A percentile compares a stretch with the other conserved stretches of the same genome.
These are phyloP conservation scores for Hyaloscypha bicolor DNA, from an alignment of 495 filamentous ascomycete species.

Conservation along the genomic window DNA sequence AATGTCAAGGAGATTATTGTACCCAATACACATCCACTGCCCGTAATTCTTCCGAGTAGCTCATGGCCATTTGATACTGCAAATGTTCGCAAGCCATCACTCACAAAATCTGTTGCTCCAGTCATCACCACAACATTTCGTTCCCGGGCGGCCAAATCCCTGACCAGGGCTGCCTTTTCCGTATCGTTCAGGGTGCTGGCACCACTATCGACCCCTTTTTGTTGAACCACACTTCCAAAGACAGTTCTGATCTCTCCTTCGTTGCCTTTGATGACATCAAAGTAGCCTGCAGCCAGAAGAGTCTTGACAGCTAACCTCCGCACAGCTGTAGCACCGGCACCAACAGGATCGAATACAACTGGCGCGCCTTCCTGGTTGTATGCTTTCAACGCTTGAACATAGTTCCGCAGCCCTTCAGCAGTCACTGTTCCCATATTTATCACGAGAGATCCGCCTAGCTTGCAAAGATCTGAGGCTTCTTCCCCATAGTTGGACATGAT, in stretches of 20 bases:
- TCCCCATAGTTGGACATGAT: conserved; percentile 91
- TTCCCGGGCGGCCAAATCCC: conserved; percentile 65
- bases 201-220: conserved; percentile 87
- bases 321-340: conserved; percentile 78
- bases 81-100: conserved; percentile 69
- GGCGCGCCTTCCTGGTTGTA: conserved; percentile 78
- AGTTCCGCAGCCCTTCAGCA: conserved; percentile 68
- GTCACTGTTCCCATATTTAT: conserved; percentile 95
- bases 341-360: conserved; percentile 88
- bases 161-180: conserved; percentile 63
- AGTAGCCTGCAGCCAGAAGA: conserved; percentile 74
- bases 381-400: conserved; percentile 59
- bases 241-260: conserved; percentile 86
- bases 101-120: conserved; percentile 75
- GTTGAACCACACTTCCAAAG: conserved; percentile 53
- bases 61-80: conserved; percentile 76
- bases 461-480: conserved; percentile 78
- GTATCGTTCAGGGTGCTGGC: conserved; percentile 52
- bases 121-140: conserved; percentile 85
- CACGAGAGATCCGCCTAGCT: conserved; percentile 68
- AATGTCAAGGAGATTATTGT: conserved; percentile 77
- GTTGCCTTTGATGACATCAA: conserved; percentile 93
- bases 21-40: conserved; percentile 85
- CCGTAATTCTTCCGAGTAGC: conserved; percentile 80
- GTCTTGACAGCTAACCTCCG: conserved; percentile 69